Base-by-base conservation (phyloP, 768 basidiomycete genomes). In the Floccularia luteovirens region DNA sequence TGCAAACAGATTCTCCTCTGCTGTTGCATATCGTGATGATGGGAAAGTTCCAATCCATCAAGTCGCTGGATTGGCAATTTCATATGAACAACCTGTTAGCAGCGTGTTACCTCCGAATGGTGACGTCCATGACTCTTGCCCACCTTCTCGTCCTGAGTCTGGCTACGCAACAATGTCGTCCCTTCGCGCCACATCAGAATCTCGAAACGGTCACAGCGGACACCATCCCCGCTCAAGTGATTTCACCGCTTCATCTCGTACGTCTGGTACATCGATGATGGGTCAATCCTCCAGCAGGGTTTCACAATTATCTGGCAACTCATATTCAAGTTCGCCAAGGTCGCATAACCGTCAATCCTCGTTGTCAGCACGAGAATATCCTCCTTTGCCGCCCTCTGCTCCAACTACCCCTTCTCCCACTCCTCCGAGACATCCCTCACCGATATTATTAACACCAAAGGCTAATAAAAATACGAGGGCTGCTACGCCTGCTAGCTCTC, bases 341-440 rank as follows among this genome's bases (percentile, higher is more conserved):
- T 45, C 46, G 16, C 55, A 48, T 17, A 48, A 31, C 11, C 45
- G 45, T 30, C 48, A 49, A 36, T 52, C 59, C 36, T 21, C 47
- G 25, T 38, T 56, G 36, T 52, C 52, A 45, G 37, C 48, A 3
- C 46, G 55, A 21, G 55, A 58, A n/a, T 44, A 62, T 8, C 63
- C 66, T 28, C 61, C 64, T 17, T 48, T 64, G 20, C 63, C 64
- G 7, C 56, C 61, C 17, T 64, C 59, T 20, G 48, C 50, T 10
- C 48, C 52, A 35, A 50, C 53, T 2, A 59, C 62, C 13, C 66
- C 63, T 12, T 51, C 60, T 24, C 50, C 46, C 5, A 52, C 53
- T 12, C 53, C 51, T 6, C 42, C 53, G 31, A 49, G 48, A 39
- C 54, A 57, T 32, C 45, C 52, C 10, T 51, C 61, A 8, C 55